Evolutionary conservation across 129 eudicot genomes (phyloP).

Genomic region (Flaveria sonorensis): DNA sequence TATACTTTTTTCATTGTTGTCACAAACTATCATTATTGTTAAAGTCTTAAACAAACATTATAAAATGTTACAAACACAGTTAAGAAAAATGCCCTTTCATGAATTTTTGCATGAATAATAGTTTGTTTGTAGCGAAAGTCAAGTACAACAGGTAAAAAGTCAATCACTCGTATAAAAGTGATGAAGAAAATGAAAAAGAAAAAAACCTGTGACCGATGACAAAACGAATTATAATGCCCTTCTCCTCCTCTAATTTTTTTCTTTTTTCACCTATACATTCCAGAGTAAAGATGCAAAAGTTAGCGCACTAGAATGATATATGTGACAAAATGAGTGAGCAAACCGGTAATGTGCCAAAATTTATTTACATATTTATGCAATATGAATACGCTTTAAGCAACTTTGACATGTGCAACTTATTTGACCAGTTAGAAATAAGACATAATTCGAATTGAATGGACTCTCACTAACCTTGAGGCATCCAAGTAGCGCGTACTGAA

Average conservation of each 20-base stretch:
- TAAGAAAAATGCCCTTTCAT: neutral
- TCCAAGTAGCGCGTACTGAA: constrained; percentile 92
- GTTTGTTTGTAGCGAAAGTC: constrained; percentile 12
- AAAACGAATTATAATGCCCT: constrained; percentile 87
- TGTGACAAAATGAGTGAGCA: constrained; percentile 6
- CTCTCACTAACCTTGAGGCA: constrained; percentile 77
- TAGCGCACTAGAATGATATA: neutral
- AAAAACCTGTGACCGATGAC: constrained; percentile 84
- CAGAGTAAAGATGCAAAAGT: neutral
- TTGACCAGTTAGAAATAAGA: neutral
- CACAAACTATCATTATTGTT: neutral
- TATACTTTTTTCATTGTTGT: constrained; percentile 3
- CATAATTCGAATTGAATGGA: neutral
- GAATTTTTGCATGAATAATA: neutral
- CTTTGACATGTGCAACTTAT: neutral
- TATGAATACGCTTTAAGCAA: neutral
- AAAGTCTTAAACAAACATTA: neutral
- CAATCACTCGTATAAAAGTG: neutral
- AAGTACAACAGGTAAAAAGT: neutral
- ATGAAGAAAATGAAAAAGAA: neutral
- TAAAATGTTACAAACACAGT: neutral
- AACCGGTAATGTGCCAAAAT: neutral
- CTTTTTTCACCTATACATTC: constrained; percentile 66
- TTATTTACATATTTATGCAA: neutral
- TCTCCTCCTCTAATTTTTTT: constrained; percentile 75